Evolutionary conservation across 2,329 filamentous ascomycete genomes (phyloP), one percentile per base, ranked within the genome.

Genomic region (Fusarium goolgardi): DNA sequence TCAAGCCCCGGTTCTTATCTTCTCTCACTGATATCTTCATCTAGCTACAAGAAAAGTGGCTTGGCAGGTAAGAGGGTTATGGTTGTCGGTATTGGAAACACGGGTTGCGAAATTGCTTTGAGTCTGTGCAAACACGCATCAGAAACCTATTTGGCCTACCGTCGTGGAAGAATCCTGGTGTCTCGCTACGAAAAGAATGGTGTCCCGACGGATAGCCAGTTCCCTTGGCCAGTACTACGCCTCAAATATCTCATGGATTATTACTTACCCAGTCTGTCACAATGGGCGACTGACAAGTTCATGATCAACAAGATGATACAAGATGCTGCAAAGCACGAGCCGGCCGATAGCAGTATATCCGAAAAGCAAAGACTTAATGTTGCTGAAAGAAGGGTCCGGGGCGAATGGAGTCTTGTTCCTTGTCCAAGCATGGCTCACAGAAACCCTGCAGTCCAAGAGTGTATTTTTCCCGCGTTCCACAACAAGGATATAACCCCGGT

Each of bases 361-460:
- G 5, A 6, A 13, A 49, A 9, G 10, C 29, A 49, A 9, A 35
- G 45, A 9, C 7, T 47, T 2, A 3, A 5, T 7, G 10, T 9
- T 13, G 45, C 20, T 4, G 45, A 35, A 13, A 25, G 16, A 16
- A 49, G 5, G 6, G 6, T 49, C 2, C 15, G 21, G 4, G 20
- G 23, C 6, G 31, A 49, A 8, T 49, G 31, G 45, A 20, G 45
- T 35, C 45, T 34, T 9, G 4, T 34, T 12, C 45, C 45, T 23
- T 34, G 21, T 2, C 15, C 45, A 16, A 35, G 21, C 6, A 49
- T 49, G 45, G 45, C 20, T 21, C 31, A 32, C 45, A 25, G 20
- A 23, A 32, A 49, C 15, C 45, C 29, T 6, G 45, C 45, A 5
- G 45, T 15, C 11, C 45, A 49, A 25, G 45, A 49, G 18, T 31